Conservation (phyloP, 2,329 filamentous ascomycete species). For the Penicillium decumbens region DNA sequence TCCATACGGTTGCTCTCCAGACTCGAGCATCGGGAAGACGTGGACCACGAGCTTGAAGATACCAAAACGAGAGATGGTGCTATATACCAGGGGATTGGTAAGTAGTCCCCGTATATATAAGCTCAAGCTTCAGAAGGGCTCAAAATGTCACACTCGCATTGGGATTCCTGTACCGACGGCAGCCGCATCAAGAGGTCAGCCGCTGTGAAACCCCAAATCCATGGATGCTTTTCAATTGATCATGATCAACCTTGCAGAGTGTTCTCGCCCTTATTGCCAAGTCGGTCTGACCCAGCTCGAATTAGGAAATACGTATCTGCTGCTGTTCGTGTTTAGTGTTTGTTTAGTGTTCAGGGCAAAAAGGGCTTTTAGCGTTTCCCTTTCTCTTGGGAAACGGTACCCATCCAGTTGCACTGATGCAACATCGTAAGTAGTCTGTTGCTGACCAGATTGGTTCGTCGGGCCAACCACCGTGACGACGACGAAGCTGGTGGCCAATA, state of each 20-base stretch:
- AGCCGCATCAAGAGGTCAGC: slow-evolving; percentile 35
- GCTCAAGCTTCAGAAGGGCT: slow-evolving; percentile 17
- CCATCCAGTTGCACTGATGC: slow-evolving; percentile 21
- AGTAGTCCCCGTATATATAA: slow-evolving; percentile 15
- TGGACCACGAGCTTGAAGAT: background rate
- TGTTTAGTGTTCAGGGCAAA: slow-evolving; percentile 2
- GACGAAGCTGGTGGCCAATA: background rate
- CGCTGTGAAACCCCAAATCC: slow-evolving; percentile 34
- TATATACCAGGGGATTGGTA: background rate
- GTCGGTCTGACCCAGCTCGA: background rate
- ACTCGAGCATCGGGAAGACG: slow-evolving; percentile 26
- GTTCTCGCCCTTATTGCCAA: background rate
- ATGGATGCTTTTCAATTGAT: slow-evolving; percentile 31
- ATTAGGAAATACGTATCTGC: slow-evolving; percentile 1
- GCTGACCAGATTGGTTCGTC: background rate
- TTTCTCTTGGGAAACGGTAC: slow-evolving; percentile 6
- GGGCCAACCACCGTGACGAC: background rate
- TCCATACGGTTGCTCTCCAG: slow-evolving; percentile 8
- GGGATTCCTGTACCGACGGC: slow-evolving; percentile 28
- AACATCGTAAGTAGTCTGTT: slow-evolving; percentile 19
- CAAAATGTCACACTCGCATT: slow-evolving; percentile 28
- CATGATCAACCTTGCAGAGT: slow-evolving; percentile 32
- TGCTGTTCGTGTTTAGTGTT: slow-evolving; percentile 10
- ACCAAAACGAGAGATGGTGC: background rate
- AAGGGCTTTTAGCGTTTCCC: background rate